Conservation (phyloP, 164 flowering plant genomes). For the Pachysandra terminalis region DNA sequence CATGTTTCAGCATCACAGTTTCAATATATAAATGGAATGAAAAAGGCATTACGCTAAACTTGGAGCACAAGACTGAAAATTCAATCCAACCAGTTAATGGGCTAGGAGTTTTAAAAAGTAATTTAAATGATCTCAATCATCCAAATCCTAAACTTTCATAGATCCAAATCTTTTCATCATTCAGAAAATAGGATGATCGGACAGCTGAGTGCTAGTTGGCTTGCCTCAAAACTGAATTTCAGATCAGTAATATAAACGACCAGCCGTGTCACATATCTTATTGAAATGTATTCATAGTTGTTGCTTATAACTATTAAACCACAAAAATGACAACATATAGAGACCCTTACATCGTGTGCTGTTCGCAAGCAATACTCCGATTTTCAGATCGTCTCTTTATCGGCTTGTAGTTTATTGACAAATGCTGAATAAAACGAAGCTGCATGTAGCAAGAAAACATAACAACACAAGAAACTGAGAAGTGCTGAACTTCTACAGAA, state of each 20-base stretch:
- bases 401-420: slow-evolving; percentile 26
- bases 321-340: not conserved
- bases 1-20: not conserved
- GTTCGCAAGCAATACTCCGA: slow-evolving; percentile 8
- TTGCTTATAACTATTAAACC: not conserved
- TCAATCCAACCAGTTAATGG: no score
- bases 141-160: no score
- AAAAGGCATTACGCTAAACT: no score
- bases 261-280: no score
- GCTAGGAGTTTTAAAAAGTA: no score
- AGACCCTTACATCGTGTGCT: slow-evolving; percentile 30
- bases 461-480: not conserved
- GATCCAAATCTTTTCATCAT: no score
- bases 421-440: slow-evolving; percentile 53
- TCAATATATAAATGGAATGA: no score
- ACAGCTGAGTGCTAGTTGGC: no score
- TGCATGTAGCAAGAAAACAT: slow-evolving; percentile 18
- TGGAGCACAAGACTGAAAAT: not conserved
- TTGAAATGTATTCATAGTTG: not conserved
- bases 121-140: no score
- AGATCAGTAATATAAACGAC: no score
- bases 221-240: no score
- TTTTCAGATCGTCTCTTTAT: slow-evolving; percentile 24
- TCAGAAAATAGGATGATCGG: no score
- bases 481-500: not conserved